Percentiles rank a stretch among this genome's conserved stretches.
Conservation (phyloP, 331 rosid genomes). For the Quercus lobata region DNA sequence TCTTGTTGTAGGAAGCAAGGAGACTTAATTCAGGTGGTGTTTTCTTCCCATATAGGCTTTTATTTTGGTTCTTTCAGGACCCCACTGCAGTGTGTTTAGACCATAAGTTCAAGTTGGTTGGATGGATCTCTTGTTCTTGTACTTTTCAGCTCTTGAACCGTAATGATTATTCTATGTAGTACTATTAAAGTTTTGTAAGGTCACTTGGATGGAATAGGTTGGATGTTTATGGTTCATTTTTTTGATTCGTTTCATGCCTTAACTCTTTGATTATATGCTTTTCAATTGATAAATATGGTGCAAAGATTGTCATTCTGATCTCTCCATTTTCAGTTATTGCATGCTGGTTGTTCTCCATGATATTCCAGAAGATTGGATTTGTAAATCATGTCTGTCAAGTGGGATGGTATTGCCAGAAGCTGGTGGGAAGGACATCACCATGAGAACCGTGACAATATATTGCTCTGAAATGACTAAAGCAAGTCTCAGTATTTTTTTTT, state of each 20-base stretch:
- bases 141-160: neutral
- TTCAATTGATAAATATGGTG: too few species aligned
- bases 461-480: neutral
- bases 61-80: neutral
- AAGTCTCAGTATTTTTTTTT: neutral
- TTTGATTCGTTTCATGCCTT: too few species aligned
- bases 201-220: neutral
- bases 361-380: conserved; percentile 43
- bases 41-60: neutral
- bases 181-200: neutral
- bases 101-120: neutral
- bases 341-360: conserved; percentile 1
- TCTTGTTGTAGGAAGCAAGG: neutral
- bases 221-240: neutral
- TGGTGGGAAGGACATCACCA: neutral
- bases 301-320: too few species aligned
- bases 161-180: neutral
- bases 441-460: neutral
- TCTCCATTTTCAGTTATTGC: conserved; percentile 58
- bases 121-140: neutral
- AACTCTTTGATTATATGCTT: too few species aligned
- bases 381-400: conserved; percentile 41
- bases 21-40: neutral
- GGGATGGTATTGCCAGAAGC: conserved; percentile 1
- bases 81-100: neutral